Base-by-base conservation (phyloP, 805 yeast genomes). In the Metschnikowia chrysomelidarum region DNA sequence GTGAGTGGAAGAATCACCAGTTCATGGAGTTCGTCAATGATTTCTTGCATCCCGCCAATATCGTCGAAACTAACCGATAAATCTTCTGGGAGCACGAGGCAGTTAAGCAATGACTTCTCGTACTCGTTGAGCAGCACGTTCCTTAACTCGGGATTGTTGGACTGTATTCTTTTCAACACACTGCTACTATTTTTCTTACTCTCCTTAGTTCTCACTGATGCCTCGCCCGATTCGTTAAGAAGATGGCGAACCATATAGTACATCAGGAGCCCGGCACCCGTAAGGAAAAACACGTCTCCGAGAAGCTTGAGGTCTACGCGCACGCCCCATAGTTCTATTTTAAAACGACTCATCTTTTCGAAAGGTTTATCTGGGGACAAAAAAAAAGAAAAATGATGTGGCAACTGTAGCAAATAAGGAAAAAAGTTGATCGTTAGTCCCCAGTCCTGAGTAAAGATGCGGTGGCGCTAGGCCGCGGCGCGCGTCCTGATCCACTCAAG, bases 21-120 rank as follows among this genome's bases (percentile, higher is more conserved):
- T 59, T 93, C 98, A 48, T 84, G 74, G 30, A 93, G 67, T 50
- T 91, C 98, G 36, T 82, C 89, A 14, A 91, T 76, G 23, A 88
- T 83, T 9, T 67, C 67, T 35, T 86, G 93, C 24, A 93, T 67
- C 0, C 98, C 98, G 12, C 98, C 98, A 36, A 93, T 77, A 54
- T 89, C 96, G 21, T 68, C 70, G 57, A 93, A 93, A 9, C 76
- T 68, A 4, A 82, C 83, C 17, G 75, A 70, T 27, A 93, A 85
- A 40, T 88, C 97, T 2, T 78, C 80, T 0, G 98, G 95, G 1
- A 87, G 75, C 6, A 93, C 81, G 19, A 91, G 85, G 10, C 84
- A 78, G 10, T 83, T 78, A 38, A 93, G 62, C 2, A 93, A 75
- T n/a, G 77, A 67, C 43, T 76, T 75, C 56, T 93, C 98, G 57